Evolutionary conservation across 2,329 filamentous ascomycete genomes (phyloP).

Genomic region (Sporothrix phasma): DNA sequence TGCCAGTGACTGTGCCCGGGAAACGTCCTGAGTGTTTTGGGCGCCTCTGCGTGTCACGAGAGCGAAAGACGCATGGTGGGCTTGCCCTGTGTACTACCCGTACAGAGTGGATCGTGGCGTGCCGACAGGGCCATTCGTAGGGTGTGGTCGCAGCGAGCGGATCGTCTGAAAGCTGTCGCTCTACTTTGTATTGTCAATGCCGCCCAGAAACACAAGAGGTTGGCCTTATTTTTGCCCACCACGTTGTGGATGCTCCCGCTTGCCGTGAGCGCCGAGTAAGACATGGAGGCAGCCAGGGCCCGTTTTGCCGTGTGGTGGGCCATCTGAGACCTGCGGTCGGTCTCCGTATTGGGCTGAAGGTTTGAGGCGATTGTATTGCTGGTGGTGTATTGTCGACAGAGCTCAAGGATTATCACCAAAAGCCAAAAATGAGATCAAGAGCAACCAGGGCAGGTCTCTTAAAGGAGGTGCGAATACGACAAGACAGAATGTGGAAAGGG

Average conservation of each 20-base stretch:
- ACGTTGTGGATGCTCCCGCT: neutral
- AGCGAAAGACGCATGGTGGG: neutral
- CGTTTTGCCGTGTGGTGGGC: neutral
- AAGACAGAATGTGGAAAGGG: neutral
- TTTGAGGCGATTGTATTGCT: neutral
- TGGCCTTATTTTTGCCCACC: neutral
- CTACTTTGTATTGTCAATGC: neutral
- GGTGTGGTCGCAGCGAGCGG: slow-evolving; percentile 1
- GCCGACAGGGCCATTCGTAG: neutral
- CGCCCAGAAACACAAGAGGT: neutral
- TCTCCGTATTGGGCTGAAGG: neutral
- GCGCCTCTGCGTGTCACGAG: neutral
- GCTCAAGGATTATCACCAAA: neutral
- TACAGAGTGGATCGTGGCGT: neutral
- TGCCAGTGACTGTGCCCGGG: neutral
- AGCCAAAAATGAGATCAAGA: neutral
- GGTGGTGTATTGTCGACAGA: neutral
- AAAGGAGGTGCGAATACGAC: neutral
- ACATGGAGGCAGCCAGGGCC: neutral
- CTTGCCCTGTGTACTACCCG: neutral
- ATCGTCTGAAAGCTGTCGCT: slow-evolving; percentile 9
- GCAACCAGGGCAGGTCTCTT: neutral
- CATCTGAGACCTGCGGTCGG: slow-evolving; percentile 3
- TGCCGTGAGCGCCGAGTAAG: neutral
- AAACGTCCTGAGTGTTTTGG: neutral